Evolutionary conservation across 2,329 filamentous ascomycete genomes (phyloP).

Genomic region (Fusarium temperatum): DNA sequence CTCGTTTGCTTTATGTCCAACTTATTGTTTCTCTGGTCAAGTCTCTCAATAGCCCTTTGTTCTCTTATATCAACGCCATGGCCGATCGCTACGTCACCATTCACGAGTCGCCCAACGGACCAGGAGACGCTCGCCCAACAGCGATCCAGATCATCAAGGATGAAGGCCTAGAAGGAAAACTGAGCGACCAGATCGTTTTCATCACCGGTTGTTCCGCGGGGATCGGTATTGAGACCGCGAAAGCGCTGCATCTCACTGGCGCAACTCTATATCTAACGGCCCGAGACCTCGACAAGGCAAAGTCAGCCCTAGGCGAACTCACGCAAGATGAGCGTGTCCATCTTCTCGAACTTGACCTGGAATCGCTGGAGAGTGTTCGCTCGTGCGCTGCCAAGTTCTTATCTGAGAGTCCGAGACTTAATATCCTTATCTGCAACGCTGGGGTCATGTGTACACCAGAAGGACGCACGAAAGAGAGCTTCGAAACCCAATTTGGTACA

Average conservation of each 20-base stretch:
- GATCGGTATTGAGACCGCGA: neutral
- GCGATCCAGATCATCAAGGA: neutral
- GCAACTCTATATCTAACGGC: conserved; percentile 1
- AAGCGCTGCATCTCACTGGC: neutral
- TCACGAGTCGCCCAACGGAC: neutral
- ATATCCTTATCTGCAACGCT: conserved; percentile 2
- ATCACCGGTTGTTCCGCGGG: neutral
- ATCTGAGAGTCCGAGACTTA: neutral
- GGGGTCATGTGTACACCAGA: conserved; percentile 3
- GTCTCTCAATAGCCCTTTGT: rapidly evolving
- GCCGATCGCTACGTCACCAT: conserved; percentile 4
- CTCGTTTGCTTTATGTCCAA: no score
- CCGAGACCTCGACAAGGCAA: neutral
- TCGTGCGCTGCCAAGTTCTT: neutral
- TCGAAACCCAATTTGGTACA: conserved; percentile 5
- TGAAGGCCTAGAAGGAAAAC: neutral
- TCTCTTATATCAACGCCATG: neutral
- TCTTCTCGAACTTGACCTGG: neutral
- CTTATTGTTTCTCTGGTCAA: no score
- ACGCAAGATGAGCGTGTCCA: neutral
- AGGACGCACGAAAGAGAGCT: neutral
- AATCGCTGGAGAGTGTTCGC: neutral
- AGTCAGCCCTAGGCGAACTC: neutral
- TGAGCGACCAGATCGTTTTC: rapidly evolving
- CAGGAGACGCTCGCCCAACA: neutral